Conservation (phyloP, 2,329 filamentous ascomycete genomes). For the Chrysoporthe deuterocubensis region DNA sequence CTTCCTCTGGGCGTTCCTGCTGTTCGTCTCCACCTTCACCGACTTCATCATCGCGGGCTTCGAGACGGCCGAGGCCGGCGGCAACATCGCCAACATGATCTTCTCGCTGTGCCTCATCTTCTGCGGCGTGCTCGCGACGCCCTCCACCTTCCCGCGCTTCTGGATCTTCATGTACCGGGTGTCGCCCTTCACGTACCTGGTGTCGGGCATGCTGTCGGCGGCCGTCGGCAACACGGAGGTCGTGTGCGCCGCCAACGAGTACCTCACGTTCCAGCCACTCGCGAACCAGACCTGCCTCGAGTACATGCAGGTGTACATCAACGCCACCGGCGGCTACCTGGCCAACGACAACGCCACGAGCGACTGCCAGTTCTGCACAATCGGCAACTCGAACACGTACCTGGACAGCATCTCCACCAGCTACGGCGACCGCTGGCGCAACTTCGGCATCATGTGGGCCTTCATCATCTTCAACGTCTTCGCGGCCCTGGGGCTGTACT, state of each 20-base stretch:
- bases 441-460: constrained; percentile 55
- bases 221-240: constrained; percentile 65
- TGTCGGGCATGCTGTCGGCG: constrained; percentile 66
- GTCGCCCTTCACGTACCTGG: constrained; percentile 74
- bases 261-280: constrained; percentile 64
- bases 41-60: constrained; percentile 67
- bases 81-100: constrained; percentile 67
- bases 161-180: constrained; percentile 77
- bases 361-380: constrained; percentile 30
- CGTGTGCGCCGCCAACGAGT: constrained; percentile 67
- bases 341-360: constrained; percentile 43
- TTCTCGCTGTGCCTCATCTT: constrained; percentile 70
- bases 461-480: constrained; percentile 55
- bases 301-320: constrained; percentile 57
- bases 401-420: constrained; percentile 43
- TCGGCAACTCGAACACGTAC: constrained; percentile 41
- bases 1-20: constrained; percentile 65
- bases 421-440: constrained; percentile 55
- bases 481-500: constrained; percentile 53
- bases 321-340: constrained; percentile 52
- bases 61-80: constrained; percentile 67
- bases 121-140: constrained; percentile 66
- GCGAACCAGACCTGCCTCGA: constrained; percentile 55
- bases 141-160: constrained; percentile 64
- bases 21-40: constrained; percentile 70